These are phyloP conservation scores for Microcyclosporella mali DNA, from an alignment of 2,329 filamentous ascomycete species.

Conservation along the genomic window DNA sequence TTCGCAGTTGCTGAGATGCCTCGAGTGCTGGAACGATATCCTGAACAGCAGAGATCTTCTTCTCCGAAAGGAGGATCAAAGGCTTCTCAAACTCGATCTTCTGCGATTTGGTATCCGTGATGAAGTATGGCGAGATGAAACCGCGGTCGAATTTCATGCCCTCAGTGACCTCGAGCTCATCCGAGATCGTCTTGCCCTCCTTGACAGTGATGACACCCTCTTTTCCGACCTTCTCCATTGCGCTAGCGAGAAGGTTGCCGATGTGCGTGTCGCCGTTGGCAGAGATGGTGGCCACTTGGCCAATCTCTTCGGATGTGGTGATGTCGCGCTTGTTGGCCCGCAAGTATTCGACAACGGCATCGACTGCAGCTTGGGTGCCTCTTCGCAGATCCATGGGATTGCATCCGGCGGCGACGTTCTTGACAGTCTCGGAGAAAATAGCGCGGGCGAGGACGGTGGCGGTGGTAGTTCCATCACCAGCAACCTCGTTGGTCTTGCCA, in stretches of 20 bases:
- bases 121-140: constrained; percentile 98
- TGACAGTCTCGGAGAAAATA: constrained; percentile 99
- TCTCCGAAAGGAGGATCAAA: constrained; percentile 95
- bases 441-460: constrained; percentile 93
- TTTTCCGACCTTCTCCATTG: constrained; percentile 99
- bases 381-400: constrained; percentile 99
- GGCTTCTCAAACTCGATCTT: constrained; percentile 99
- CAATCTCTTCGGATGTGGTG: constrained; percentile 93
- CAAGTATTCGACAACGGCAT: constrained; percentile 88
- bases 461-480: constrained; percentile 96
- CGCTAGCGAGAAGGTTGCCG: constrained; percentile 89
- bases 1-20: constrained; percentile 89
- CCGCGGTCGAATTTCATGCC: constrained; percentile 99
- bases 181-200: constrained; percentile 97
- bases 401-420: constrained; percentile 98
- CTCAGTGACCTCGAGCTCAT: constrained; percentile 98
- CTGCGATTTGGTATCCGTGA: constrained; percentile 96
- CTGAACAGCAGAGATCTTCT: constrained; percentile 99
- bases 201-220: constrained; percentile 99
- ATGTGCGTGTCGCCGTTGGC: constrained; percentile 96
- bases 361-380: constrained; percentile 93
- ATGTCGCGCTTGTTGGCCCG: constrained; percentile 96
- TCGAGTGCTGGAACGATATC: constrained; percentile 98
- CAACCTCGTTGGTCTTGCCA: constrained; percentile 98
- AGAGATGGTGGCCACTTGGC: constrained; percentile 95